Base-by-base conservation (phyloP, 2,329 filamentous ascomycete genomes). In the Graphilbum fragrans region DNA sequence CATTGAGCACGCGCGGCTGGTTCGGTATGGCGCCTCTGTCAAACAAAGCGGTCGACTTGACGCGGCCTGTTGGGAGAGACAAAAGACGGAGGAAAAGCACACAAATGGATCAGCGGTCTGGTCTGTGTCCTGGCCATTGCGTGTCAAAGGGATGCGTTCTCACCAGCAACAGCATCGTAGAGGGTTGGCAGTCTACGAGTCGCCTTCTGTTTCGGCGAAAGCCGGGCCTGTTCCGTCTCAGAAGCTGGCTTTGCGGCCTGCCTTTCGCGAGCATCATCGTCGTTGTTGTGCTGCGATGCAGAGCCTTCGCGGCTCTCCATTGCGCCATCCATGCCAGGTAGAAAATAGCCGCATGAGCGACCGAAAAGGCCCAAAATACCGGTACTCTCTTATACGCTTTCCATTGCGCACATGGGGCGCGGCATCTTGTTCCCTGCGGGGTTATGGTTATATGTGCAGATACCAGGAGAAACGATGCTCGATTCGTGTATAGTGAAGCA, bases 121-220 rank as follows among this genome's bases (percentile, higher is more conserved):
- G n/a, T n/a, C n/a, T n/a, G n/a, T n/a, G n/a, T n/a, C n/a, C n/a
- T n/a, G n/a, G n/a, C n/a, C n/a, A n/a, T n/a, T n/a, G n/a, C n/a
- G n/a, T n/a, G 18, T 21, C 21, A 38, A 22, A 9, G n/a, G 22
- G 20, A 35, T 23, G 43, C 20, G 34, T 27, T 51, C 58, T 49
- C 55, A 81, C 80, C 80, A 52, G 80, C 80, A 41, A 85, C 79
- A 16, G 80, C 81, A 59, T 87, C 82, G 58, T 82, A 87, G 18
- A 87, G 59, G 18, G 70, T 84, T 33, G 71, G 67, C 37, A 53
- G 17, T 8, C 32, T 17, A 14, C 32, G 32, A 16, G 32, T 17
- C n/a, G n/a, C 17, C 17, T 17, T 34, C 32, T 7, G 6, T 5
- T 7, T 12, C 23, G 7, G 23, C 23, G 23, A n/a, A n/a, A n/a